These are phyloP conservation scores for Canavalia ensiformis DNA, from an alignment of 306 rosid species.

Conservation along the genomic window DNA sequence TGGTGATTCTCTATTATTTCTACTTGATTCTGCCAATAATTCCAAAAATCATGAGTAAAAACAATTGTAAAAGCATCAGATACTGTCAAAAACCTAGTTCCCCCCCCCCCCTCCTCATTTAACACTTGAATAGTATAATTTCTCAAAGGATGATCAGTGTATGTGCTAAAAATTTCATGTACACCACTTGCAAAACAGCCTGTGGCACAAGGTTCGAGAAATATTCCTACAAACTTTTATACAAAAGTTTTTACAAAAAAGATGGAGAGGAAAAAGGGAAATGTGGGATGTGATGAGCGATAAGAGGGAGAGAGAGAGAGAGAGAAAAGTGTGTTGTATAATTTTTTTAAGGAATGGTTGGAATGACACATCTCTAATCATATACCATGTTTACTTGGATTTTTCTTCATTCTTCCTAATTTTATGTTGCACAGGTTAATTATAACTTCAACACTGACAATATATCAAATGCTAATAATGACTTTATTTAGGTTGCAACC, in stretches of 20 bases:
- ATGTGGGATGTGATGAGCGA: too few relatives aligned
- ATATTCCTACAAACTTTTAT: too few relatives aligned
- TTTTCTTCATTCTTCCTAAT: constrained; percentile 17
- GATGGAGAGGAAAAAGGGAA: too few relatives aligned
- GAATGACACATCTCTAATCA: too few relatives aligned
- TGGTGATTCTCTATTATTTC: constrained; percentile 3
- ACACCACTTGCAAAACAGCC: background rate
- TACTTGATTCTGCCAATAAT: constrained; percentile 4
- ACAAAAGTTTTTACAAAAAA: too few relatives aligned
- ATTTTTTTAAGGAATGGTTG: too few relatives aligned
- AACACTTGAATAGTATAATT: background rate
- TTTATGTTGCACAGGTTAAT: constrained; percentile 12
- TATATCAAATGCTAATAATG: constrained; percentile 25
- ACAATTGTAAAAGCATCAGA: background rate
- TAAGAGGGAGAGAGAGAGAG: too few relatives aligned
- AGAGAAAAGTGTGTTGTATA: too few relatives aligned
- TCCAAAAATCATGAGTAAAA: background rate
- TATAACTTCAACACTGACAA: constrained; percentile 2
- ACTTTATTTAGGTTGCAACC: too few relatives aligned
- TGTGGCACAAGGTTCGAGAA: background rate
- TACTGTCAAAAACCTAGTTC: background rate
- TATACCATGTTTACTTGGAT: background rate
- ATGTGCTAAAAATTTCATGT: constrained; percentile 11
- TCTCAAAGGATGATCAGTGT: constrained; percentile 25
- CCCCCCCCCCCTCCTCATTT: background rate